Evolutionary conservation across 164 flowering plant genomes (phyloP).

Genomic region (Vitis vinifera): DNA sequence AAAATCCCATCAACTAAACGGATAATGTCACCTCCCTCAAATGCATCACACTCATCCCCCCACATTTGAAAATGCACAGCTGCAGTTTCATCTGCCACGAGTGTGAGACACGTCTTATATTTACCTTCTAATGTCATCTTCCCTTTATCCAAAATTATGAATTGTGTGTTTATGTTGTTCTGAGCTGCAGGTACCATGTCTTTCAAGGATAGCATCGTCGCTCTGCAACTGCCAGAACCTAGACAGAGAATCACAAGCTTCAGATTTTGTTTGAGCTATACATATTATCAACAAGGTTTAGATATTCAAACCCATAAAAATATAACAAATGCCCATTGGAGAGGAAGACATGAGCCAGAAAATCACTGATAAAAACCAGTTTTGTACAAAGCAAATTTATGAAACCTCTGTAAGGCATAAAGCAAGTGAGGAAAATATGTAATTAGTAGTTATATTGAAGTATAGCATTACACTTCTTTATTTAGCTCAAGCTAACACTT

Average conservation of each 20-base stretch:
- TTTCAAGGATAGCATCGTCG: constrained; percentile 37
- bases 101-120: constrained; percentile 59
- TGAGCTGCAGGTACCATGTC: constrained; percentile 72
- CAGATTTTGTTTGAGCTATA: not conserved
- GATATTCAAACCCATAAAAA: too few species aligned
- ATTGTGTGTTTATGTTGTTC: constrained; percentile 62
- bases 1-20: constrained; percentile 60
- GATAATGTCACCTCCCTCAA: constrained; percentile 66
- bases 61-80: constrained; percentile 81
- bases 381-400: too few species aligned
- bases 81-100: constrained; percentile 86
- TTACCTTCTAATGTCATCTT: constrained; percentile 39
- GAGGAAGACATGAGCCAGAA: too few species aligned
- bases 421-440: too few species aligned
- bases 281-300: too few species aligned
- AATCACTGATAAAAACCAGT: too few species aligned
- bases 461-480: too few species aligned
- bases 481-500: too few species aligned
- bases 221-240: not conserved
- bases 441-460: too few species aligned
- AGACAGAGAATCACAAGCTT: not conserved
- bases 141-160: constrained; percentile 73
- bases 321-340: too few species aligned
- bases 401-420: too few species aligned
- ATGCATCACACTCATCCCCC: constrained; percentile 80